Evolutionary conservation across 805 yeast genomes (phyloP), one percentile per base, ranked within the genome.

Genomic region (Komagataella populi): DNA sequence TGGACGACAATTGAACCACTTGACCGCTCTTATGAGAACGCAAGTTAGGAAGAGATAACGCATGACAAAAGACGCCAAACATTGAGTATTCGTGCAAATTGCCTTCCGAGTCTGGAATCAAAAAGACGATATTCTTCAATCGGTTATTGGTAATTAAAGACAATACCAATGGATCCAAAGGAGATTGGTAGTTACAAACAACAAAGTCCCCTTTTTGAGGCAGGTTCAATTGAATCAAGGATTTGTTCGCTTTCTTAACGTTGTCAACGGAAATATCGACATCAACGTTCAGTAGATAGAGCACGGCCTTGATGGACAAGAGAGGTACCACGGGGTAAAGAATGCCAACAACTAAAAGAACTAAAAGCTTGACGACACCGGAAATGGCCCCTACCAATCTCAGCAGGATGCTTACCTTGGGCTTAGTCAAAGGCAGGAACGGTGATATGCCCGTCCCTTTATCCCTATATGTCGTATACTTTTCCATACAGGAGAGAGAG

Each of bases 401-500:
- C 17, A 16, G 14, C 12, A 22, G 23, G 7, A 20, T 24, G 7
- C 23, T 23, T 8, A 53, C 3, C 2, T 36, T 44, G 30, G 72
- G 61, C 46, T 62, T 54, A n/a, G 67, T 57, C 0, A 63, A 56
- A 1, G 95, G 95, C 68, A 84, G 70, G 57, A 87, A 88, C 2
- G 96, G 96, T 0, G 95, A 83, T 43, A 89, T 85, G n/a, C 96
- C 96, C 1, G 96, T 89, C 4, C 91, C 93, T 55, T 81, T 85
- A 62, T 88, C 96, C 65, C 96, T 76, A 83, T 86, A 88, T 54
- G 76, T 75, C 23, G 93, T 81, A 67, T 79, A 89, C 66, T 85
- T 83, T 67, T 86, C 95, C 96, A 89, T 84, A 17, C 6, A 1
- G 45, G 12, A 10, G 46, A 45, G 22, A 12, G 46, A 24, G 12